Evolutionary conservation across 371 early-diverging fungal genomes (phyloP).

Genomic region (Mortierella sp.): DNA sequence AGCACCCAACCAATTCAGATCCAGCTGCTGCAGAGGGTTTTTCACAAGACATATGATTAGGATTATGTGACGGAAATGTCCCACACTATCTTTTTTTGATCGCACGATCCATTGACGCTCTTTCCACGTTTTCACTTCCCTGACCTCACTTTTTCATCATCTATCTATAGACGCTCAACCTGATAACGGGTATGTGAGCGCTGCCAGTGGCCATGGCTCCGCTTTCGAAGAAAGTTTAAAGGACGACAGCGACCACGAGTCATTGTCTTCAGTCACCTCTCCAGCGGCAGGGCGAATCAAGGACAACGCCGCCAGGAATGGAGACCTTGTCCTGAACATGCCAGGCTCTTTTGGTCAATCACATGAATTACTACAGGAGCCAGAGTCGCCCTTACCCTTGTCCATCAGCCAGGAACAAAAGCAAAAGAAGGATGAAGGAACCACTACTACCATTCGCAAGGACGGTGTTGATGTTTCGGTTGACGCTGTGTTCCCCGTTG

Average conservation of each 20-base stretch:
- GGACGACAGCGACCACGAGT: conserved; percentile 51
- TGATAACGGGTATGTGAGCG: conserved; percentile 55
- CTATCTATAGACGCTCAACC: conserved; percentile 37
- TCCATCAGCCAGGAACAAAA: conserved; percentile 10
- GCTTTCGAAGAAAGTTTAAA: conserved; percentile 50
- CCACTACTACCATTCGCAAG: conserved; percentile 1
- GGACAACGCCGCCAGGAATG: conserved; percentile 1
- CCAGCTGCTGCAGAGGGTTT: conserved; percentile 12
- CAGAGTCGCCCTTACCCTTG: conserved; percentile 33
- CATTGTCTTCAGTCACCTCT: conserved; percentile 21
- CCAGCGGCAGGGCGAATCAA: conserved; percentile 19
- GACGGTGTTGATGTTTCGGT: conserved; percentile 18
- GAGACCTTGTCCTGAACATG: conserved; percentile 16
- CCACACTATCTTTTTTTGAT: neutral
- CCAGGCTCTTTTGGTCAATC: conserved; percentile 40
- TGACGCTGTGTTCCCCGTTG: conserved; percentile 38
- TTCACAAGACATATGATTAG: conserved; percentile 12
- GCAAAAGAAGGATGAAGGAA: neutral
- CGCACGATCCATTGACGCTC: neutral
- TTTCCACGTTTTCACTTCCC: neutral
- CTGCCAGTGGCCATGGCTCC: conserved; percentile 55
- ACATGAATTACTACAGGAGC: conserved; percentile 36
- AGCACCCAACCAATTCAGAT: conserved; percentile 30
- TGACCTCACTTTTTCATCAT: neutral
- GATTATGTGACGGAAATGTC: neutral